Evolutionary conservation across 805 yeast species (phyloP).

Genomic region (Pichia nanzhaoensis): DNA sequence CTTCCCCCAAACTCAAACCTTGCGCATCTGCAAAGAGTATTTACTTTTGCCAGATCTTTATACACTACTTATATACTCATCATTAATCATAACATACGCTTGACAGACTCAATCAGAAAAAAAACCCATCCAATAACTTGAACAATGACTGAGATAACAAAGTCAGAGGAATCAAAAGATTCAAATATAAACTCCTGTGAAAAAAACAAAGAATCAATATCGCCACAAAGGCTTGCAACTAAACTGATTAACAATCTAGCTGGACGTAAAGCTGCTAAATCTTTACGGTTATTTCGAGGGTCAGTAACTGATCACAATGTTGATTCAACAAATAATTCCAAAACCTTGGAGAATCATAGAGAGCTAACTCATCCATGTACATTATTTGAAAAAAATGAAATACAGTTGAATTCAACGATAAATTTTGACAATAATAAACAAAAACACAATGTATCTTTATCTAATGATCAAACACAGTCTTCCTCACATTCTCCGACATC

Average conservation of each 20-base stretch:
- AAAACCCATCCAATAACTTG: too few species aligned
- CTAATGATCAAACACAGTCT: too few species aligned
- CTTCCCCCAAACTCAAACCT: too few species aligned
- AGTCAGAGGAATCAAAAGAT: background rate
- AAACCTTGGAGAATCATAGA: background rate
- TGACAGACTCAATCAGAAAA: too few species aligned
- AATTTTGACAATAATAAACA: background rate
- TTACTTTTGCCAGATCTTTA: too few species aligned
- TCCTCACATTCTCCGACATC: too few species aligned
- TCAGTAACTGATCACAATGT: constrained; percentile 3
- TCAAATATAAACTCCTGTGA: background rate
- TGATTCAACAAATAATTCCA: background rate
- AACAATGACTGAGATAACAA: too few species aligned
- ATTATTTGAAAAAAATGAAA: background rate
- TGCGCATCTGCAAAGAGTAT: too few species aligned
- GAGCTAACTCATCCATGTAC: constrained; percentile 8
- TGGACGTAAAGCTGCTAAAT: constrained; percentile 37
- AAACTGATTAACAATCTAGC: constrained; percentile 21
- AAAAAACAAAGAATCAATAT: background rate
- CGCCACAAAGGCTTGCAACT: constrained; percentile 8
- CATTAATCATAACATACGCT: too few species aligned
- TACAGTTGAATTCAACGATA: background rate
- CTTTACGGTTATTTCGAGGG: constrained; percentile 44
- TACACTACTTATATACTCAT: too few species aligned
- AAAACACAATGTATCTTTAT: background rate